Conservation (phyloP, 1,284 basidiomycete genomes). For the Meira miltonrushii region DNA sequence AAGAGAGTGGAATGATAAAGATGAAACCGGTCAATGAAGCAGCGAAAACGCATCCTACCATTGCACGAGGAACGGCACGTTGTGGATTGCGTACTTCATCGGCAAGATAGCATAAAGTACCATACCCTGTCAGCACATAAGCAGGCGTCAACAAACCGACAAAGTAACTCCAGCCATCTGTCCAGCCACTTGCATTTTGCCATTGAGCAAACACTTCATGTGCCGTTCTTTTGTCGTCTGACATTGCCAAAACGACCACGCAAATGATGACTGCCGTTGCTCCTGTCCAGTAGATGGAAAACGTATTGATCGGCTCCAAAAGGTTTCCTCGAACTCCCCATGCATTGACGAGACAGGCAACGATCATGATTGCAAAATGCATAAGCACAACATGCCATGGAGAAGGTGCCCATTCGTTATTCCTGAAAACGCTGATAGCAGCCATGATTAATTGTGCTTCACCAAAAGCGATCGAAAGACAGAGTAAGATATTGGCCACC, state of each 20-base stretch:
- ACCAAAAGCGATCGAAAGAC: conserved; percentile 57
- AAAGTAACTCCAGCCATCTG: conserved; percentile 52
- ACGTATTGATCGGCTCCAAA: conserved; percentile 47
- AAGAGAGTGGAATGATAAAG: conserved; percentile 56
- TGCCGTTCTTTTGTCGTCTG: conserved; percentile 51
- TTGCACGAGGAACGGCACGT: conserved; percentile 37
- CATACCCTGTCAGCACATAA: conserved; percentile 53
- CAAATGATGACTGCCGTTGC: conserved; percentile 56
- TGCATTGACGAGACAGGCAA: conserved; percentile 51
- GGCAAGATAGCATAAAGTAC: conserved; percentile 52
- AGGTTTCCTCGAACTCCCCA: conserved; percentile 37
- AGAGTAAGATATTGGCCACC: conserved; percentile 56
- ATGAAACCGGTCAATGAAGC: conserved; percentile 55
- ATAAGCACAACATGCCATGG: conserved; percentile 51
- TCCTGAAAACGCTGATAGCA: conserved; percentile 54
- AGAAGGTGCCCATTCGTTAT: conserved; percentile 34
- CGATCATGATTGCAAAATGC: conserved; percentile 55
- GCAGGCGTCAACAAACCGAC: conserved; percentile 53
- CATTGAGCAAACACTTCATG: conserved; percentile 52
- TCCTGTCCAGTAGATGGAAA: conserved; percentile 56
- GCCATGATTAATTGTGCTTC: conserved; percentile 56
- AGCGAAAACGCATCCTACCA: conserved; percentile 53
- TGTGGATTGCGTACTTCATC: conserved; percentile 53
- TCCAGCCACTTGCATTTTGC: conserved; percentile 51
- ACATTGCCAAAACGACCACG: conserved; percentile 54